Evolutionary conservation across 495 filamentous ascomycete genomes (phyloP).

Genomic region (Arthonia radiata): DNA sequence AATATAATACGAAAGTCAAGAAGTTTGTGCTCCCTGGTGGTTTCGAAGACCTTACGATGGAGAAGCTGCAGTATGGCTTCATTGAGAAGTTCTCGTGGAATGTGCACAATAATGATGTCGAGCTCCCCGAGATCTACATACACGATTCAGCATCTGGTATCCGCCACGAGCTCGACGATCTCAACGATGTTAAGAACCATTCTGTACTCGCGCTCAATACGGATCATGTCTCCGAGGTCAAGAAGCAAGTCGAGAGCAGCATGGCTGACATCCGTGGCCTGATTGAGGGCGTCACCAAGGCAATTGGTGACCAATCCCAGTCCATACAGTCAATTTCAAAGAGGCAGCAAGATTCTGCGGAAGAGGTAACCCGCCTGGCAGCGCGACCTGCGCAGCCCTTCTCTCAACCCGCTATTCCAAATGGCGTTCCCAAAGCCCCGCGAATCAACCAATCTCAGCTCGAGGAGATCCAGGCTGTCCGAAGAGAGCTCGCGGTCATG

Average conservation of each 20-base stretch:
- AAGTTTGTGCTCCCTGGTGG: slow-evolving; percentile 80
- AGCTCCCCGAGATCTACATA: slow-evolving; percentile 91
- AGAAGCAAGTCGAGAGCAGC: slow-evolving; percentile 83
- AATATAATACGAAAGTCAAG: slow-evolving; percentile 92
- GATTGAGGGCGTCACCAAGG: slow-evolving; percentile 56
- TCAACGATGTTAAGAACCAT: slow-evolving; percentile 85
- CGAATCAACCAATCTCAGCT: slow-evolving; percentile 30
- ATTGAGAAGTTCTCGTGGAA: slow-evolving; percentile 99
- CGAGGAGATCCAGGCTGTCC: slow-evolving; percentile 53
- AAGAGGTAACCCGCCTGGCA: slow-evolving; percentile 66
- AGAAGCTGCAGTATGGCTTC: slow-evolving; percentile 80
- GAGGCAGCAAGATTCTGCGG: slow-evolving; percentile 70
- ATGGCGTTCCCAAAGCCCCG: slow-evolving; percentile 5
- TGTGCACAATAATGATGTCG: slow-evolving; percentile 75
- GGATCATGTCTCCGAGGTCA: slow-evolving; percentile 88
- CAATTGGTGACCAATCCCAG: slow-evolving; percentile 53
- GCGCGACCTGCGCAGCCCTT: slow-evolving; percentile 29
- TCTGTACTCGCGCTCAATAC: slow-evolving; percentile 85
- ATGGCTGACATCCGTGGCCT: slow-evolving; percentile 54
- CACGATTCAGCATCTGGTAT: slow-evolving; percentile 89
- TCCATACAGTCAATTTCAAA: slow-evolving; percentile 75
- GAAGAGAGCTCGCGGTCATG: slow-evolving; percentile 75
- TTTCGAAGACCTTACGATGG: slow-evolving; percentile 56
- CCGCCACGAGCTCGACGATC: slow-evolving; percentile 82
- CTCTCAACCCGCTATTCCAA: slow-evolving; percentile 8